Evolutionary conservation across 441 rosid genomes (phyloP).

Genomic region (Populus hybrid): DNA sequence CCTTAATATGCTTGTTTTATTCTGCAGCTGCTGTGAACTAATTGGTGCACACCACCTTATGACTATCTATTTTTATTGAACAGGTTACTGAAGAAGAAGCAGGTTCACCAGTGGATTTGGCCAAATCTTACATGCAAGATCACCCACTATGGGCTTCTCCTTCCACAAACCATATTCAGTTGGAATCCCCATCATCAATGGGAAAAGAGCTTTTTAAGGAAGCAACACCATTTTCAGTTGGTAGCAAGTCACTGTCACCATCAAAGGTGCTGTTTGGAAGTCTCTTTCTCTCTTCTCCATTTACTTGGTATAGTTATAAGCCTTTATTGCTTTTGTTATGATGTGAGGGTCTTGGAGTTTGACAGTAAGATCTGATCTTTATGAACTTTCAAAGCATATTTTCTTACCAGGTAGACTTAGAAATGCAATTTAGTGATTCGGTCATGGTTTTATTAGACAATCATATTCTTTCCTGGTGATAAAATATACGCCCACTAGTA

Average conservation of each 20-base stretch:
- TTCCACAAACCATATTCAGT: slow-evolving; percentile 16
- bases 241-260: slow-evolving; percentile 36
- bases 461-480: slow-evolving; percentile 1
- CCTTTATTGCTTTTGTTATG: background rate
- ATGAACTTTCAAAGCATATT: background rate
- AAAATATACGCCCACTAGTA: background rate
- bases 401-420: background rate
- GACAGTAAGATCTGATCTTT: background rate
- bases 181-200: slow-evolving; percentile 39
- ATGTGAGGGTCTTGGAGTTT: background rate
- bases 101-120: slow-evolving; percentile 81
- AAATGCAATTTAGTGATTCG: background rate
- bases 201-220: slow-evolving; percentile 52
- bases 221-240: slow-evolving; percentile 37
- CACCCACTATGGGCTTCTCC: slow-evolving; percentile 81
- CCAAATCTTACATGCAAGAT: slow-evolving; percentile 76
- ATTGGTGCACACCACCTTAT: background rate
- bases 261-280: slow-evolving; percentile 49
- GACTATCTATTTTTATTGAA: background rate
- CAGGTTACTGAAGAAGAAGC: slow-evolving; percentile 56
- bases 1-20: background rate
- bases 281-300: background rate
- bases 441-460: background rate
- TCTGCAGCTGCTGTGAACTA: background rate
- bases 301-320: background rate